Evolutionary conservation across 352 stramenopile genomes (phyloP).

Genomic region (Pythium rhizo-oryzae): DNA sequence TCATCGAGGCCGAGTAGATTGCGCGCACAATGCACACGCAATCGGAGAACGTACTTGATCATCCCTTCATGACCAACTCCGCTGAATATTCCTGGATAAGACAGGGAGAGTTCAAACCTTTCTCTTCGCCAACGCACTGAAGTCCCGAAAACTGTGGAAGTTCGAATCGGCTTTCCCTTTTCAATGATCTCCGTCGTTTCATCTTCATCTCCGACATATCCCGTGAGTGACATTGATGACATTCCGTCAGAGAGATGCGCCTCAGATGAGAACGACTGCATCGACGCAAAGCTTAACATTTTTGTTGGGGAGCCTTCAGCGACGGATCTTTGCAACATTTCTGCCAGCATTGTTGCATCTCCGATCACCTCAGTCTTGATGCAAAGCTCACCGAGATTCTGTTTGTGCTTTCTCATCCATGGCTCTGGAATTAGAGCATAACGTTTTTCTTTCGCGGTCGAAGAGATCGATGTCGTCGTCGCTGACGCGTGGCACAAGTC

Average conservation of each 20-base stretch:
- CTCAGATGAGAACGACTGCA: conserved; percentile 55
- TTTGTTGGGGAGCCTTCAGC: conserved; percentile 43
- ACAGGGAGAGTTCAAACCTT: conserved; percentile 60
- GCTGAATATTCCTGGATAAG: conserved; percentile 70
- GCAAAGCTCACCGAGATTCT: conserved; percentile 63
- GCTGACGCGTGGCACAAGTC: conserved; percentile 63
- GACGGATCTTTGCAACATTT: conserved; percentile 48
- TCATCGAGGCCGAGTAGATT: conserved; percentile 36
- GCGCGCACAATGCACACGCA: conserved; percentile 47
- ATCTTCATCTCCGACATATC: conserved; percentile 39
- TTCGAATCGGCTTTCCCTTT: conserved; percentile 43
- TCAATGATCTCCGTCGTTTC: conserved; percentile 52
- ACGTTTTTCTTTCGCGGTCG: conserved; percentile 49
- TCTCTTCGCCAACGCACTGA: conserved; percentile 58
- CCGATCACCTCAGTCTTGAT: conserved; percentile 69
- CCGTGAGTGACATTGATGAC: conserved; percentile 14
- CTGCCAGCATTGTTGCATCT: conserved; percentile 53
- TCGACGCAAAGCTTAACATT: conserved; percentile 55
- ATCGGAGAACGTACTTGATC: conserved; percentile 36
- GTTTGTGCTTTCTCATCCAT: conserved; percentile 69
- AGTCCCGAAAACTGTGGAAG: conserved; percentile 36
- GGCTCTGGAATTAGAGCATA: conserved; percentile 65
- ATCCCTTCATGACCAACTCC: conserved; percentile 17
- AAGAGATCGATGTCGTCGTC: conserved; percentile 54
- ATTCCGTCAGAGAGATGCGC: conserved; percentile 30